A percentile compares a stretch with the other conserved stretches of the same genome.
Evolutionary conservation across 495 filamentous ascomycete genomes (phyloP).

Genomic region (Elasticomyces elasticus): DNA sequence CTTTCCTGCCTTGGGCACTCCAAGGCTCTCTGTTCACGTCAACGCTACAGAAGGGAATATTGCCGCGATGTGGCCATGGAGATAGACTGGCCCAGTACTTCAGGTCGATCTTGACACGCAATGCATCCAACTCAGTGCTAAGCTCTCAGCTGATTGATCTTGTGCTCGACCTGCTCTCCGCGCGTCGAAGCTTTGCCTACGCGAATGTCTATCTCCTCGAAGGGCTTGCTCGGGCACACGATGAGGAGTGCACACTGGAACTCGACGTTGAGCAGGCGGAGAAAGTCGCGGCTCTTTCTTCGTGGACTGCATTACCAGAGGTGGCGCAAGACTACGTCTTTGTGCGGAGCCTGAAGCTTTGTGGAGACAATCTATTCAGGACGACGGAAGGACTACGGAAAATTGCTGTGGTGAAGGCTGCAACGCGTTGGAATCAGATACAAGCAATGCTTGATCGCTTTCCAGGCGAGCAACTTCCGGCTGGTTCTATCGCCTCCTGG

Average conservation of each 20-base stretch:
- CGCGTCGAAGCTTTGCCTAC: conserved; percentile 24
- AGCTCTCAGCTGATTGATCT: background rate
- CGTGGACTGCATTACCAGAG: conserved; percentile 25
- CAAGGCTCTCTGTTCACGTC: conserved; percentile 31
- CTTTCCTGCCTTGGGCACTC: conserved; percentile 32
- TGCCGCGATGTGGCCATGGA: conserved; percentile 28
- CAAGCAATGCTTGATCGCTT: background rate
- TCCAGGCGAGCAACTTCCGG: background rate
- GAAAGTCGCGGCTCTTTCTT: conserved; percentile 20
- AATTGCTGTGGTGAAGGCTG: background rate
- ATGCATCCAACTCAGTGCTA: conserved; percentile 1
- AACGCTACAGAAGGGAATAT: conserved; percentile 15
- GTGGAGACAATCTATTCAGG: background rate
- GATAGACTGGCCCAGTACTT: conserved; percentile 20
- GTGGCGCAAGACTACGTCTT: conserved; percentile 25
- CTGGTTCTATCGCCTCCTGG: background rate
- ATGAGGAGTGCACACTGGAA: background rate
- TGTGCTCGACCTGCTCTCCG: conserved; percentile 19
- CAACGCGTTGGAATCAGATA: background rate
- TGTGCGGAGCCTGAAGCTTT: conserved; percentile 16
- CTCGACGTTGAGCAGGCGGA: conserved; percentile 14
- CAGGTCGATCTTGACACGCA: conserved; percentile 3
- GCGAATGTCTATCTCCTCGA: conserved; percentile 28
- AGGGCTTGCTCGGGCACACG: conserved; percentile 22
- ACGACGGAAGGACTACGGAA: background rate